These are phyloP conservation scores for Chionographis japonica DNA, from an alignment of 106 monocot genomes.

Conservation along the genomic window DNA sequence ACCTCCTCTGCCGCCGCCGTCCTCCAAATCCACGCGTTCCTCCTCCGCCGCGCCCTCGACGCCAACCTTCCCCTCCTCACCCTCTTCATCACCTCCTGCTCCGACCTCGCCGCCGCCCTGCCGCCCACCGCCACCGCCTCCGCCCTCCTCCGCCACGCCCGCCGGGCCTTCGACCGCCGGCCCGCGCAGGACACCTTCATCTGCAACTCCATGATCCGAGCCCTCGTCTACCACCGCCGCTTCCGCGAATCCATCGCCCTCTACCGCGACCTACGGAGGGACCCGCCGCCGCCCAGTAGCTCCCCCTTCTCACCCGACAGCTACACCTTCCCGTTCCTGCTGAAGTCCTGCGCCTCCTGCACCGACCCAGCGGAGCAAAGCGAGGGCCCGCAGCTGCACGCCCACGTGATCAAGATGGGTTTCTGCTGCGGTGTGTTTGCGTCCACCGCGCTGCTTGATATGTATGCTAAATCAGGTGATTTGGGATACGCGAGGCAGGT, in stretches of 20 bases:
- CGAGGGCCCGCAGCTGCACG: slow-evolving; percentile 32
- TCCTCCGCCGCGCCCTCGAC: slow-evolving; percentile 19
- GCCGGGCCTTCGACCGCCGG: slow-evolving; percentile 16
- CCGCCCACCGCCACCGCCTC: slow-evolving; percentile 1
- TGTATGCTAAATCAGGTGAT: slow-evolving; percentile 22
- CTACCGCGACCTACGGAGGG: slow-evolving; percentile 22
- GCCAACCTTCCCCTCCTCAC: slow-evolving; percentile 16
- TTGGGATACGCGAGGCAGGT: slow-evolving; percentile 16
- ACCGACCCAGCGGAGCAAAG: background rate
- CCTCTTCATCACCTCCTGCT: slow-evolving; percentile 18
- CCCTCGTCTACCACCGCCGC: slow-evolving; percentile 8
- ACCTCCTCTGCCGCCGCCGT: background rate
- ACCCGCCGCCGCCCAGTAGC: background rate
- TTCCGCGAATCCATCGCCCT: slow-evolving; percentile 13
- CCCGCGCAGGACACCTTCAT: slow-evolving; percentile 23
- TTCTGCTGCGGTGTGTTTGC: slow-evolving; percentile 13
- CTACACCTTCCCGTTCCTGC: slow-evolving; percentile 44
- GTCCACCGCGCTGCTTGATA: slow-evolving; percentile 31
- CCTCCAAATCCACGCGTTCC: slow-evolving; percentile 16
- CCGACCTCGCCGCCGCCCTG: slow-evolving; percentile 16
- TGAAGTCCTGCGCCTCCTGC: slow-evolving; percentile 23
- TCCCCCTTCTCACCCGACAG: slow-evolving; percentile 18
- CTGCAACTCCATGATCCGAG: slow-evolving; percentile 36
- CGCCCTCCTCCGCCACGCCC: slow-evolving; percentile 8
- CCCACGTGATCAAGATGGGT: slow-evolving; percentile 25